Conservation (phyloP, 768 basidiomycete species). For the Ramaria rubella region DNA sequence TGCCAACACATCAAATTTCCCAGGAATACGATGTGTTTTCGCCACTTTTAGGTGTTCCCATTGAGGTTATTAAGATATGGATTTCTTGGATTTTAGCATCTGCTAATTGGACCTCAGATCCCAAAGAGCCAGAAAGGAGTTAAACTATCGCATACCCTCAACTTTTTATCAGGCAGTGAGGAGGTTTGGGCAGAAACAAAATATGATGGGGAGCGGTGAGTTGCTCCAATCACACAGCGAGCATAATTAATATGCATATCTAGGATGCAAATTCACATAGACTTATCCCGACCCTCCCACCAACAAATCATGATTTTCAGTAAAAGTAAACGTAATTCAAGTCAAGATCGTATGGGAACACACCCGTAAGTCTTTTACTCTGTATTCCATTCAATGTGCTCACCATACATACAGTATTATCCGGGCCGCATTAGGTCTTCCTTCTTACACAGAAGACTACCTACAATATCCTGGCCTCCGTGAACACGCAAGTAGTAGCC, state of each 20-base stretch:
- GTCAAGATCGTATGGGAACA: slow-evolving; percentile 62
- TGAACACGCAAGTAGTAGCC: background rate
- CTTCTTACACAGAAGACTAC: slow-evolving; percentile 8
- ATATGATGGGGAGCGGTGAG: slow-evolving; percentile 78
- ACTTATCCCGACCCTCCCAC: slow-evolving; percentile 32
- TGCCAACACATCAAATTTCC: background rate
- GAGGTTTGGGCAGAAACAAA: slow-evolving; percentile 85
- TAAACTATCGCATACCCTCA: slow-evolving; percentile 49
- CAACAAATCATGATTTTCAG: slow-evolving; percentile 72
- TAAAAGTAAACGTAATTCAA: slow-evolving; percentile 83
- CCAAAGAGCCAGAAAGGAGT: slow-evolving; percentile 80
- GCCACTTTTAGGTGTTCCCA: slow-evolving; percentile 51
- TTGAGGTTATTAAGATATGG: slow-evolving; percentile 42
- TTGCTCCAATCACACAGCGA: slow-evolving; percentile 15
- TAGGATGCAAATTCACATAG: slow-evolving; percentile 79
- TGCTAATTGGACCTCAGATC: slow-evolving; percentile 37
- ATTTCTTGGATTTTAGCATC: background rate
- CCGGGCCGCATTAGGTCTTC: slow-evolving; percentile 48
- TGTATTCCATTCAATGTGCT: background rate
- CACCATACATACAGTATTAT: slow-evolving; percentile 40
- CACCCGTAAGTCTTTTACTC: slow-evolving; percentile 40
- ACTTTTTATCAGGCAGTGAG: slow-evolving; percentile 34
- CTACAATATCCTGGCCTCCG: background rate
- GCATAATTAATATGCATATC: slow-evolving; percentile 14
- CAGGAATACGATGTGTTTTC: background rate